These are phyloP conservation scores for Aspergillus avenaceus DNA, from an alignment of 495 filamentous ascomycete species.

Conservation along the genomic window DNA sequence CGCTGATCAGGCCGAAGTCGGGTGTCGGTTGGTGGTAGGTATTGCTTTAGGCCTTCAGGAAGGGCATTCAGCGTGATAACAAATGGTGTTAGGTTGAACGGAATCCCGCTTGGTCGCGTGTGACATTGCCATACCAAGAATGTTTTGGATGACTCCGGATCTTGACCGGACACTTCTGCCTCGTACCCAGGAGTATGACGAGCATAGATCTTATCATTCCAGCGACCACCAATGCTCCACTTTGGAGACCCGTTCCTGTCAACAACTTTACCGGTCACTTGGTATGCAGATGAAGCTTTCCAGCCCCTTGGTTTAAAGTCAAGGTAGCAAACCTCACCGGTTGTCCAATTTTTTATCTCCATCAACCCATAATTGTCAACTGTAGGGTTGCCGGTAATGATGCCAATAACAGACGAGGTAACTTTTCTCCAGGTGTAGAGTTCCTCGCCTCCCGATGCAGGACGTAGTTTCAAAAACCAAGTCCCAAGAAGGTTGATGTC, in stretches of 20 bases:
- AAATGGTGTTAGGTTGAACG: constrained; percentile 97
- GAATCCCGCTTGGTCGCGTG: constrained; percentile 72
- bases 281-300: constrained; percentile 87
- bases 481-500: constrained; percentile 95
- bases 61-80: constrained; percentile 89
- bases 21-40: constrained; percentile 88
- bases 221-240: constrained; percentile 87
- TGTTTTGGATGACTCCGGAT: constrained; percentile 57
- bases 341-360: constrained; percentile 96
- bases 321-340: constrained; percentile 82
- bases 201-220: constrained; percentile 97
- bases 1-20: constrained; percentile 88
- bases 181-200: constrained; percentile 89
- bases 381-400: constrained; percentile 92
- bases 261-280: constrained; percentile 78
- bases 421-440: constrained; percentile 99
- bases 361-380: constrained; percentile 99
- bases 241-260: constrained; percentile 68
- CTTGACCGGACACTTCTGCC: constrained; percentile 55
- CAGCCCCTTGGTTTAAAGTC: constrained; percentile 96
- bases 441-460: constrained; percentile 74
- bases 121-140: constrained; percentile 92
- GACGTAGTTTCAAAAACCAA: constrained; percentile 90
- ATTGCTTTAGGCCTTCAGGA: constrained; percentile 64
- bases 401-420: constrained; percentile 94